These are phyloP conservation scores for Mucor mucedo DNA, from an alignment of 371 early-diverging fungal genomes.

Conservation along the genomic window DNA sequence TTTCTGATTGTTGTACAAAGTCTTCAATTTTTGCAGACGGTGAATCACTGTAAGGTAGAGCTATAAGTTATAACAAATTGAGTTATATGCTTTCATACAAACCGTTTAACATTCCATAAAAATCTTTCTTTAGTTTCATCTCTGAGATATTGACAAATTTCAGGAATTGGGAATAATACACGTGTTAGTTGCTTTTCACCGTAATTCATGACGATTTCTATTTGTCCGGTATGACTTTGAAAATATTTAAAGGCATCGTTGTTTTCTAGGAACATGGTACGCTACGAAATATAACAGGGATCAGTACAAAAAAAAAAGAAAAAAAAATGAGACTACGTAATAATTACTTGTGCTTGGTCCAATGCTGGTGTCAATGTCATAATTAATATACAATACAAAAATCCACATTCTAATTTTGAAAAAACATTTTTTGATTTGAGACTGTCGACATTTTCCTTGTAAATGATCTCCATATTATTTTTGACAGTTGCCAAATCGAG, in stretches of 20 bases:
- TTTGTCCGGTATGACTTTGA: conserved; percentile 57
- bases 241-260: conserved; percentile 48
- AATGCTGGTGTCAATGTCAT: conserved; percentile 47
- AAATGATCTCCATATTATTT: conserved; percentile 42
- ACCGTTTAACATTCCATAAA: conserved; percentile 56
- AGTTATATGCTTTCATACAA: neutral
- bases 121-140: conserved; percentile 56
- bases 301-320: neutral
- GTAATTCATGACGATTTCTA: conserved; percentile 59
- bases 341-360: conserved; percentile 34
- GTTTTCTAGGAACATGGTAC: conserved; percentile 34
- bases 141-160: conserved; percentile 55
- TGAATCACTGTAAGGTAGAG: conserved; percentile 37
- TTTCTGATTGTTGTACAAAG: conserved; percentile 56
- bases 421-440: conserved; percentile 28
- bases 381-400: conserved; percentile 47
- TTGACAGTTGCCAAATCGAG: conserved; percentile 46
- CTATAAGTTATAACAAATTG: neutral
- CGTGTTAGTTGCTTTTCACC: conserved; percentile 46
- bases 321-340: no score
- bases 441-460: conserved; percentile 24
- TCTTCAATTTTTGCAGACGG: conserved; percentile 61
- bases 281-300: neutral
- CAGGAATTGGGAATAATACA: conserved; percentile 62
- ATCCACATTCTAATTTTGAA: conserved; percentile 46